These are phyloP conservation scores for Metarhizium robertsii DNA, from an alignment of 2,329 filamentous ascomycete genomes.

Conservation along the genomic window DNA sequence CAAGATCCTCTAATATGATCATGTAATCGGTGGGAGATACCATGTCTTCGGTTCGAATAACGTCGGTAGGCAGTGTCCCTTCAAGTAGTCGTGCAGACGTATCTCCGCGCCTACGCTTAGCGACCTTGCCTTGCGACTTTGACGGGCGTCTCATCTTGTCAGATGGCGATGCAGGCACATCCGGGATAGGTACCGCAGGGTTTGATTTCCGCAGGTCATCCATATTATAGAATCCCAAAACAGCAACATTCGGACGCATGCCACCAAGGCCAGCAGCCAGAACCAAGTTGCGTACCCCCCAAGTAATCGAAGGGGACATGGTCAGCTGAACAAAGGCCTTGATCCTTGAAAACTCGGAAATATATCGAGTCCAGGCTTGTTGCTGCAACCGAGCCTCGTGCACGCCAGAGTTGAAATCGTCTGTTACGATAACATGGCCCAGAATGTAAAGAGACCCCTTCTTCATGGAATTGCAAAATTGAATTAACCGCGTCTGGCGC, in stretches of 20 bases:
- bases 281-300: constrained; percentile 77
- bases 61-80: constrained; percentile 57
- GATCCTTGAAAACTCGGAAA: constrained; percentile 70
- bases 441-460: constrained; percentile 80
- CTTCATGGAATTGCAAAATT: constrained; percentile 86
- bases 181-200: constrained; percentile 48
- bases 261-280: constrained; percentile 74
- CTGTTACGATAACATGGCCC: constrained; percentile 78
- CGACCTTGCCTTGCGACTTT: constrained; percentile 21
- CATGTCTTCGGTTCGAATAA: constrained; percentile 56
- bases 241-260: constrained; percentile 82
- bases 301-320: constrained; percentile 73
- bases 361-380: constrained; percentile 75
- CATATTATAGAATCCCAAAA: constrained; percentile 73
- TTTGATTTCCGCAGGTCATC: constrained; percentile 59
- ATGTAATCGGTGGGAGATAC: constrained; percentile 68
- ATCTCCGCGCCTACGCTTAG: constrained; percentile 37
- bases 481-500: constrained; percentile 73
- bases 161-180: constrained; percentile 28
- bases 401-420: constrained; percentile 70
- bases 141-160: constrained; percentile 20
- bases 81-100: constrained; percentile 47
- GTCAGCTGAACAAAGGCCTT: constrained; percentile 86
- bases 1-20: constrained; percentile 72
- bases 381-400: constrained; percentile 76